Evolutionary conservation across 345 rosid species (phyloP).

Genomic region (Geranium brycei): DNA sequence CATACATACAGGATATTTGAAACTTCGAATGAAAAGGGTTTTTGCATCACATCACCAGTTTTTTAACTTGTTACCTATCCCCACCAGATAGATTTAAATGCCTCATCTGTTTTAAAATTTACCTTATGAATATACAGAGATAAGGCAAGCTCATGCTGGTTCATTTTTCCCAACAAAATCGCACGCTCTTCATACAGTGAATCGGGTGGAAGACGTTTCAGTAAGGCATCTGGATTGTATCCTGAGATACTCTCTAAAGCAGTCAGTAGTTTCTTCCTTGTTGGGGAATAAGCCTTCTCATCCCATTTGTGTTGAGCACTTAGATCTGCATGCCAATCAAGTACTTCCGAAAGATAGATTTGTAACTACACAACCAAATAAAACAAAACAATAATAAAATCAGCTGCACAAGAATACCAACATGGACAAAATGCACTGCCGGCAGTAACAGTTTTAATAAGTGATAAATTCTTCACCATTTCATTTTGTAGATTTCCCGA

Average conservation of each 20-base stretch:
- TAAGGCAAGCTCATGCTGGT: constrained; percentile 92
- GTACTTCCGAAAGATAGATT: constrained; percentile 88
- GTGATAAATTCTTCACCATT: constrained; percentile 43
- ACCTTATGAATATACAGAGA: constrained; percentile 95
- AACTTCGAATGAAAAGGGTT: no score
- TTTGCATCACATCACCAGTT: no score
- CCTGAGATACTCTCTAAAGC: constrained; percentile 87
- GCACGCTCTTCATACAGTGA: constrained; percentile 96
- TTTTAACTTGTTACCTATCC: no score
- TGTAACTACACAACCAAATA: constrained; percentile 38
- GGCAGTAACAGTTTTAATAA: neutral
- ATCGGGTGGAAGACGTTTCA: constrained; percentile 80
- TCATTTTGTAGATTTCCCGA: constrained; percentile 95
- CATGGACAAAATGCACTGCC: neutral
- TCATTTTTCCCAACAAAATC: constrained; percentile 82
- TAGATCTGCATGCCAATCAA: constrained; percentile 64
- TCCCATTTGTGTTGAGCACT: constrained; percentile 72
- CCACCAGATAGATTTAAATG: neutral
- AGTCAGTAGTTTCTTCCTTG: constrained; percentile 82
- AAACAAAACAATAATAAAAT: neutral
- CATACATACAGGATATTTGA: no score
- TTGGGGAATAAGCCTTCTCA: constrained; percentile 71
- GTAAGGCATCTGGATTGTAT: constrained; percentile 67
- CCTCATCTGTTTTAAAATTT: constrained; percentile 4
- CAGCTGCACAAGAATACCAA: neutral